Percentiles rank a stretch among this genome's conserved stretches.
Evolutionary conservation across 805 yeast genomes (phyloP).

Genomic region (Kluyveromyces wickerhamii): DNA sequence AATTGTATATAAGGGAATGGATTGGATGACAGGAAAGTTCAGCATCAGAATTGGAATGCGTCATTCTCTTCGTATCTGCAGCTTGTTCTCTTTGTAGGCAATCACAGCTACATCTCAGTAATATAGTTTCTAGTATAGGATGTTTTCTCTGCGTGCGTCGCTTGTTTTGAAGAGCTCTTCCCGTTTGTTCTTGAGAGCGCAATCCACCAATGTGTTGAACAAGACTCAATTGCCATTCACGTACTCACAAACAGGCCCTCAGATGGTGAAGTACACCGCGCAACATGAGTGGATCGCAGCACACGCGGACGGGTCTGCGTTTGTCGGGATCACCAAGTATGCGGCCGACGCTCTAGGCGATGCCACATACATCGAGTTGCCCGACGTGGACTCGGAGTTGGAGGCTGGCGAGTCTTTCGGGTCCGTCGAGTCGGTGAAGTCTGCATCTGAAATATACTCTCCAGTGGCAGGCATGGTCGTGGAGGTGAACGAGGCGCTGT

Average conservation of each 20-base stretch:
- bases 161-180: conserved; percentile 9
- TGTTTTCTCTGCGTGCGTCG: too few relatives aligned
- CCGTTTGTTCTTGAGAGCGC: conserved; percentile 19
- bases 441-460: conserved; percentile 86
- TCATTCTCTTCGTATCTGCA: too few relatives aligned
- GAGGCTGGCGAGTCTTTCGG: conserved; percentile 79
- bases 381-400: conserved; percentile 56
- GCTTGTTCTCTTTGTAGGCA: too few relatives aligned
- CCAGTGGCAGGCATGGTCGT: conserved; percentile 75
- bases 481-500: conserved; percentile 62
- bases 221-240: conserved; percentile 27
- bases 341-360: conserved; percentile 97
- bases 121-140: too few relatives aligned
- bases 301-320: conserved; percentile 74
- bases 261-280: conserved; percentile 55
- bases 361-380: conserved; percentile 88
- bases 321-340: conserved; percentile 88
- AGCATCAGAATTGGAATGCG: too few relatives aligned
- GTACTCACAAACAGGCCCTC: conserved; percentile 26
- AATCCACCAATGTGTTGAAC: conserved; percentile 25
- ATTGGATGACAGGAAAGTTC: too few relatives aligned
- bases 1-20: too few relatives aligned
- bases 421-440: conserved; percentile 89
- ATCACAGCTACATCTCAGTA: too few relatives aligned
- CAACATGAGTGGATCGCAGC: conserved; percentile 96